A percentile compares a stretch with the other conserved stretches of the same genome.
Evolutionary conservation across 2,329 filamentous ascomycete genomes (phyloP).

Genomic region (Ceratocystiopsis sp.): DNA sequence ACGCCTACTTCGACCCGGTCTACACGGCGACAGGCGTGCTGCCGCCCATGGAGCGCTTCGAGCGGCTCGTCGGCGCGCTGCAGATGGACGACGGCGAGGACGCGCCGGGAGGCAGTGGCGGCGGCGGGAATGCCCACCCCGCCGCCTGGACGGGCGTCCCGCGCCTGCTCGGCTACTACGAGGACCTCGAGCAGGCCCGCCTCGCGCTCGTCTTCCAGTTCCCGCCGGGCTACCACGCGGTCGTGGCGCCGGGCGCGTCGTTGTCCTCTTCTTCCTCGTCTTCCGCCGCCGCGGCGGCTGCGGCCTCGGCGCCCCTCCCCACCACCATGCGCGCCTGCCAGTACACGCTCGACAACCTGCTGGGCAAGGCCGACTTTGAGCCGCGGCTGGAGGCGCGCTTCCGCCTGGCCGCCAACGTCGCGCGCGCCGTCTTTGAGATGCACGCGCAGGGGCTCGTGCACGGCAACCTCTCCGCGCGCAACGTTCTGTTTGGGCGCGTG

Average conservation of each 20-base stretch:
- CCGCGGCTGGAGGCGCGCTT: slow-evolving; percentile 62
- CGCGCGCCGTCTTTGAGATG: slow-evolving; percentile 56
- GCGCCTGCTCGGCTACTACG: slow-evolving; percentile 51
- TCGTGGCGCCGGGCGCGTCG: slow-evolving; percentile 16
- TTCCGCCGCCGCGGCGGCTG: background rate
- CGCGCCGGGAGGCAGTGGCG: slow-evolving; percentile 22
- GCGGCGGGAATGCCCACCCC: slow-evolving; percentile 29
- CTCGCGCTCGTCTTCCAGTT: slow-evolving; percentile 63
- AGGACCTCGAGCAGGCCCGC: slow-evolving; percentile 52
- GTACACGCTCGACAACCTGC: slow-evolving; percentile 36
- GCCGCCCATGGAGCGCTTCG: slow-evolving; percentile 47
- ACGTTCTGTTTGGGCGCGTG: slow-evolving; percentile 46
- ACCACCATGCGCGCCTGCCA: slow-evolving; percentile 33
- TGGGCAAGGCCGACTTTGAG: slow-evolving; percentile 34
- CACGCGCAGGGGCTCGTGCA: slow-evolving; percentile 54
- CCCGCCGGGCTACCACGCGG: slow-evolving; percentile 44
- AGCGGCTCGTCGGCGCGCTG: slow-evolving; percentile 42
- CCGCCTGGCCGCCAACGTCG: slow-evolving; percentile 53
- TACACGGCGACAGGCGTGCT: slow-evolving; percentile 45
- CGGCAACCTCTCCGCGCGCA: slow-evolving; percentile 50
- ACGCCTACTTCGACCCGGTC: slow-evolving; percentile 46
- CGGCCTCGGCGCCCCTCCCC: slow-evolving; percentile 19
- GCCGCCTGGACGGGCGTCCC: slow-evolving; percentile 42
- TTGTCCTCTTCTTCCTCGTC: too few species aligned
- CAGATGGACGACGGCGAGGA: slow-evolving; percentile 38